A percentile compares a stretch with the other conserved stretches of the same genome.
Conservation (phyloP, 768 basidiomycete species). For the Lentinula sp. region DNA sequence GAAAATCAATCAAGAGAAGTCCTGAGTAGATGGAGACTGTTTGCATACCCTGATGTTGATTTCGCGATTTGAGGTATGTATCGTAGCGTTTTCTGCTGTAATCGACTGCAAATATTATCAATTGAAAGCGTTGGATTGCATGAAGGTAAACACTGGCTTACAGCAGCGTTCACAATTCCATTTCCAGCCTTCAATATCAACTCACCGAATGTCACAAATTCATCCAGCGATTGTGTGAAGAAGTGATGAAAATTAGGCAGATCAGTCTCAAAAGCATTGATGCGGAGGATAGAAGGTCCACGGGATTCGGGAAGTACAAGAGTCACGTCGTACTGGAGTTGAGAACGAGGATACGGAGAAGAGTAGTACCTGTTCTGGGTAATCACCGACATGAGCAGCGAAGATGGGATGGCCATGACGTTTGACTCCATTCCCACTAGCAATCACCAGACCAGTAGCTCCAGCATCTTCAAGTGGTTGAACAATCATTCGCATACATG, state of each 20-base stretch:
- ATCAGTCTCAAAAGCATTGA: constrained; percentile 39
- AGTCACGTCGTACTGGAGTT: constrained; percentile 16
- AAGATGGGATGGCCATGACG: background rate
- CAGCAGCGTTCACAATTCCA: constrained; percentile 26
- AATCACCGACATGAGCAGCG: constrained; percentile 8
- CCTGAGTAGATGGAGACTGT: background rate
- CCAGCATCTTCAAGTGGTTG: constrained; percentile 12
- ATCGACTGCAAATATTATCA: constrained; percentile 19
- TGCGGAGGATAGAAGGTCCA: constrained; percentile 16
- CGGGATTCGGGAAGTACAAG: constrained; percentile 17
- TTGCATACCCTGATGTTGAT: background rate
- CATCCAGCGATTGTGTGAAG: constrained; percentile 26
- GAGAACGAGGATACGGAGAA: background rate
- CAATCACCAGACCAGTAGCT: constrained; percentile 1
- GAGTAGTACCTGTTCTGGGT: constrained; percentile 13
- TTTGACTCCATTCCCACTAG: background rate
- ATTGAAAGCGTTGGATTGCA: background rate
- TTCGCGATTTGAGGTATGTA: constrained; percentile 10
- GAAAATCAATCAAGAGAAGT: background rate
- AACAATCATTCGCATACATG: constrained; percentile 13
- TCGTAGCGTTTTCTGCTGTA: constrained; percentile 17
- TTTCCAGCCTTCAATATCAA: constrained; percentile 31
- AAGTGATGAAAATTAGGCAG: constrained; percentile 35
- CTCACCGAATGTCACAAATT: constrained; percentile 30
- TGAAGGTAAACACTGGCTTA: constrained; percentile 10